phyloP scores from a whole-genome alignment of 495 filamentous ascomycete genomes.

The Annulohypoxylon nitens region DNA sequence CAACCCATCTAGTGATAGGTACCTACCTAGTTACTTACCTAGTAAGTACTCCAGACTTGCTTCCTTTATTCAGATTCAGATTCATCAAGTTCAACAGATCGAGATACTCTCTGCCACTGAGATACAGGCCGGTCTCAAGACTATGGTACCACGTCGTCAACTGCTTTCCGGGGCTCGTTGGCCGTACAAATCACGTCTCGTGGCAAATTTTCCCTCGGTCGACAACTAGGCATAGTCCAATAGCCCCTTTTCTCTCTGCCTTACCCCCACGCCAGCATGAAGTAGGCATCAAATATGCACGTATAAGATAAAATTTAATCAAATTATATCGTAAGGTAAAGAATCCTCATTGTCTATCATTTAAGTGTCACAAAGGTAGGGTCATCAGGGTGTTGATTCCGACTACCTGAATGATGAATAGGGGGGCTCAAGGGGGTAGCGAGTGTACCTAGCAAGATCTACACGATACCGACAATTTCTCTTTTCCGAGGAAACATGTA shows the following conservation, averaged over 20 bases:
- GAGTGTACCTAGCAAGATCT: neutral
- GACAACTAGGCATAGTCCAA: neutral
- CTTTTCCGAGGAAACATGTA: neutral
- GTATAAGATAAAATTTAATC: neutral
- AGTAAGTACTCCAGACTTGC: neutral
- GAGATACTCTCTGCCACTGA: neutral
- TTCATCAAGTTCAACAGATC: neutral
- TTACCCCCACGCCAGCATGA: constrained; percentile 30
- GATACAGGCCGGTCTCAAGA: neutral
- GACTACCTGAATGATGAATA: neutral
- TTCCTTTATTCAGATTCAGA: neutral
- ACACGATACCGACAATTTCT: neutral
- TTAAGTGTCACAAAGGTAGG: no score
- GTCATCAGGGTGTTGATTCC: neutral
- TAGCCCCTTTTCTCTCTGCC: neutral
- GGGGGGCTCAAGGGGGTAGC: neutral
- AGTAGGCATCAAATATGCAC: constrained; percentile 4
- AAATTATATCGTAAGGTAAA: neutral
- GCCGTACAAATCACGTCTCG: neutral
- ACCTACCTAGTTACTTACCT: neutral
- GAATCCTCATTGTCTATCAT: constrained; percentile 2
- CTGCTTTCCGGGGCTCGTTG: neutral
- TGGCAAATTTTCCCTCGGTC: constrained; percentile 3
- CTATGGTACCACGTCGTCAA: neutral
- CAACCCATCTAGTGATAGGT: neutral